These are phyloP conservation scores for Coemansia sp. DNA, from an alignment of 192 early-diverging fungal genomes.

Conservation along the genomic window DNA sequence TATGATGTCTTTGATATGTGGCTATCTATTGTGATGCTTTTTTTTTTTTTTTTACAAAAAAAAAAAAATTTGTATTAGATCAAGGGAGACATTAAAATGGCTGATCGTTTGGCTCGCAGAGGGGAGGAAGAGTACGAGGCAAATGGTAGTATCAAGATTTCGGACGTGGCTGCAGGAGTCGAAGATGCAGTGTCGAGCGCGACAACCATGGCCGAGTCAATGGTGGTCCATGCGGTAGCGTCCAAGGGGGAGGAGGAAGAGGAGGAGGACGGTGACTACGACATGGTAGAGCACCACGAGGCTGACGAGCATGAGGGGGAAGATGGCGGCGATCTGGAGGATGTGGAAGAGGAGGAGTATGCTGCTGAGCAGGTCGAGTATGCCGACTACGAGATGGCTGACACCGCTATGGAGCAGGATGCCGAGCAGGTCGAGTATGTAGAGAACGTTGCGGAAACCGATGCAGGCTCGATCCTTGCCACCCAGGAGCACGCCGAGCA, in stretches of 20 bases:
- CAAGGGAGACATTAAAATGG: background rate
- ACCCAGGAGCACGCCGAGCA: constrained; percentile 39
- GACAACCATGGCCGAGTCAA: constrained; percentile 3
- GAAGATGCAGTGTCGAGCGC: constrained; percentile 6
- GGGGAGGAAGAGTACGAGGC: background rate
- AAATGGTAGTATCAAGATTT: background rate
- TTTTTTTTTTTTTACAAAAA: too few relatives aligned
- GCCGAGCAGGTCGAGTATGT: constrained; percentile 27
- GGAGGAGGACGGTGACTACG: constrained; percentile 20
- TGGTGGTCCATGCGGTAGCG: background rate
- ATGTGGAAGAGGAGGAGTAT: constrained; percentile 16
- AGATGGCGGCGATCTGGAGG: background rate
- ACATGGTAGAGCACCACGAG: constrained; percentile 22
- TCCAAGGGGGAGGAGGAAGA: background rate
- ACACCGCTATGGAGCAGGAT: constrained; percentile 23
- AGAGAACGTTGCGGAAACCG: constrained; percentile 22
- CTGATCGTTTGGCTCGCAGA: constrained; percentile 15
- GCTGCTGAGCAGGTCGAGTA: constrained; percentile 37
- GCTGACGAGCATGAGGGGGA: constrained; percentile 1
- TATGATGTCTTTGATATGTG: background rate
- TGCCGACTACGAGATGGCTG: constrained; percentile 33
- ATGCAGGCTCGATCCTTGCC: constrained; percentile 36
- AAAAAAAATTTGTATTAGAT: background rate
- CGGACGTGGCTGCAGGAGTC: background rate
- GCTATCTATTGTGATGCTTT: background rate